Conservation (phyloP, 768 basidiomycete genomes). For the Psilocybe sp. region DNA sequence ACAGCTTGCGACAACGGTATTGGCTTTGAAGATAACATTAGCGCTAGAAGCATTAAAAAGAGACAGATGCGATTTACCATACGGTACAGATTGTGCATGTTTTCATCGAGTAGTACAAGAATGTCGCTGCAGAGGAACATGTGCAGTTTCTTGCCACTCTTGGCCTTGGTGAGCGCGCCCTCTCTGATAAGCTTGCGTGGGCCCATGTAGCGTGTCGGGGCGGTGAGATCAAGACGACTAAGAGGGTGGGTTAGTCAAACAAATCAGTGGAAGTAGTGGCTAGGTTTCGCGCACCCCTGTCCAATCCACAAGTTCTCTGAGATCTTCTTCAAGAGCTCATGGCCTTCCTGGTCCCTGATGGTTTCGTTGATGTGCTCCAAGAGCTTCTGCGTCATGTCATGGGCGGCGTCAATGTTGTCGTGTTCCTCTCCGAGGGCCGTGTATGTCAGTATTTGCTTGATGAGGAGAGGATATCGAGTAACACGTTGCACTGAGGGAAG, state of each 20-base stretch:
- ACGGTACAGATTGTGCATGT: slow-evolving; percentile 68
- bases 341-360: slow-evolving; percentile 80
- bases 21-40: slow-evolving; percentile 43
- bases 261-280: neutral
- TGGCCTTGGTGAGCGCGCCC: slow-evolving; percentile 74
- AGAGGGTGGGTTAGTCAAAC: neutral
- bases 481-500: slow-evolving; percentile 80
- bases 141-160: slow-evolving; percentile 76
- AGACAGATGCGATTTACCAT: slow-evolving; percentile 53
- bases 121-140: slow-evolving; percentile 89
- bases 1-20: slow-evolving; percentile 68
- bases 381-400: slow-evolving; percentile 67
- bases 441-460: slow-evolving; percentile 82
- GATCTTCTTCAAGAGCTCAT: slow-evolving; percentile 69
- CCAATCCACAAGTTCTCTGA: slow-evolving; percentile 87
- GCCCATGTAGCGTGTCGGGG: slow-evolving; percentile 83
- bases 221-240: slow-evolving; percentile 85
- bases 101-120: slow-evolving; percentile 77
- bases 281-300: slow-evolving; percentile 53
- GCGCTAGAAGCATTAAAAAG: neutral
- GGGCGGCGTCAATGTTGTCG: slow-evolving; percentile 47
- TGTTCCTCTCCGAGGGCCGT: slow-evolving; percentile 69
- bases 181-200: slow-evolving; percentile 77
- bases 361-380: slow-evolving; percentile 84
- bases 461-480: slow-evolving; percentile 88